These are phyloP conservation scores for Castanea crenata DNA, from an alignment of 306 rosid species.

Conservation along the genomic window DNA sequence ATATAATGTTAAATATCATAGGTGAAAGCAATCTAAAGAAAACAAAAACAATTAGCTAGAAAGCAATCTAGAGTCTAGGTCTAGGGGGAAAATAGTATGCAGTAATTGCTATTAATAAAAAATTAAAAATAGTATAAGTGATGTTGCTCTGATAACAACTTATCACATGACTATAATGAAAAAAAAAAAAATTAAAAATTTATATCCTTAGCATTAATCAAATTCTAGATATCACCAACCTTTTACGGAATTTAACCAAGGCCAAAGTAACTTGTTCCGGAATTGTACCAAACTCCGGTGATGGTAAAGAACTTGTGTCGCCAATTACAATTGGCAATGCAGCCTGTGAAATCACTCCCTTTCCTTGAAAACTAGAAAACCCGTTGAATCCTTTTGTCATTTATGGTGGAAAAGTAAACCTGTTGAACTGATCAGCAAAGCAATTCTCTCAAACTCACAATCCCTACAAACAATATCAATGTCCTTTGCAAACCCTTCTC, in stretches of 20 bases:
- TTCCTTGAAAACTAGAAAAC: constrained; percentile 7
- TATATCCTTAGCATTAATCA: too few relatives aligned
- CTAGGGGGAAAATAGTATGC: too few relatives aligned
- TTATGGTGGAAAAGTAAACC: constrained; percentile 12
- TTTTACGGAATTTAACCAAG: constrained; percentile 65
- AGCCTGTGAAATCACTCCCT: constrained; percentile 13
- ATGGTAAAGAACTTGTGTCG: constrained; percentile 34
- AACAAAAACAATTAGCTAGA: too few relatives aligned
- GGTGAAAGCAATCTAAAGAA: too few relatives aligned
- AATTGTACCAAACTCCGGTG: constrained; percentile 42
- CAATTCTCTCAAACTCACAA: background rate
- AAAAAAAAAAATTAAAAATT: too few relatives aligned
- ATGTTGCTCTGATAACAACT: too few relatives aligned
- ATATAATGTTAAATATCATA: too few relatives aligned
- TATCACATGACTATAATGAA: too few relatives aligned
- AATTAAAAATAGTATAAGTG: too few relatives aligned
- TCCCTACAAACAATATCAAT: background rate
- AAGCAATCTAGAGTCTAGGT: too few relatives aligned
- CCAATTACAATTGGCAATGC: constrained; percentile 18
- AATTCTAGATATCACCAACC: constrained; percentile 20
- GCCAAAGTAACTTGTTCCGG: constrained; percentile 44
- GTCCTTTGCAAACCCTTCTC: background rate
- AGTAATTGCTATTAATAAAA: too few relatives aligned
- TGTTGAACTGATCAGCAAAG: background rate
- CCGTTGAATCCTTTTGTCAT: constrained; percentile 59